Conservation (phyloP, 768 basidiomycete species). For the Tylopilus sp. region DNA sequence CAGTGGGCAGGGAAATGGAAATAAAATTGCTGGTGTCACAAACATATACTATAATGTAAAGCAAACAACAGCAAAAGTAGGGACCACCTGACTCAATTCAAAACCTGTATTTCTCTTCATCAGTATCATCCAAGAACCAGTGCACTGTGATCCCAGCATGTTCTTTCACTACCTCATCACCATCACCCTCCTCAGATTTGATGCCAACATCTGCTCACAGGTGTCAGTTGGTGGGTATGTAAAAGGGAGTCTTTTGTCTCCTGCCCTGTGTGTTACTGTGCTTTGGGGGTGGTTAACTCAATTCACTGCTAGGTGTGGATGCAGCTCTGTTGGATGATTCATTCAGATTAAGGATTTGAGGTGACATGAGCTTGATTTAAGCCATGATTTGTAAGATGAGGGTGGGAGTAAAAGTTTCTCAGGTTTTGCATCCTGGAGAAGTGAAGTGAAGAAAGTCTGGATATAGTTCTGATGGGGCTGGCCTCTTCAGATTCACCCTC, state of each 20-base stretch:
- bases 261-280: conserved; percentile 26
- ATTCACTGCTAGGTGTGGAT: conserved; percentile 23
- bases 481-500: conserved; percentile 22
- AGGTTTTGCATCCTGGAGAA: conserved; percentile 29
- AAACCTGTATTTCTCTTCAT: too few relatives aligned
- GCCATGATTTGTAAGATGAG: conserved; percentile 36
- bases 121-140: too few relatives aligned
- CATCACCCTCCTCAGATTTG: conserved; percentile 39
- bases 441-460: neutral
- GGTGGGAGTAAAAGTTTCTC: conserved; percentile 35
- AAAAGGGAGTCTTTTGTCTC: neutral
- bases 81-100: too few relatives aligned
- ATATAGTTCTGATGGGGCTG: neutral
- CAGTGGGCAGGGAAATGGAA: too few relatives aligned
- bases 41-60: too few relatives aligned
- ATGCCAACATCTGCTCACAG: conserved; percentile 33
- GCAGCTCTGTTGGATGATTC: conserved; percentile 28
- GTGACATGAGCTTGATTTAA: conserved; percentile 62
- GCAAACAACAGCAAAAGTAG: too few relatives aligned
- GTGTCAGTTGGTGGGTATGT: neutral
- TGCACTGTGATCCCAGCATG: too few relatives aligned
- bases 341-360: conserved; percentile 34
- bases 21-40: too few relatives aligned
- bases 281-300: conserved; percentile 21
- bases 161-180: conserved; percentile 43